A percentile compares a stretch with the other conserved stretches of the same genome.
Conservation (phyloP, 83 land plant genomes). For the Picea engelmannii region DNA sequence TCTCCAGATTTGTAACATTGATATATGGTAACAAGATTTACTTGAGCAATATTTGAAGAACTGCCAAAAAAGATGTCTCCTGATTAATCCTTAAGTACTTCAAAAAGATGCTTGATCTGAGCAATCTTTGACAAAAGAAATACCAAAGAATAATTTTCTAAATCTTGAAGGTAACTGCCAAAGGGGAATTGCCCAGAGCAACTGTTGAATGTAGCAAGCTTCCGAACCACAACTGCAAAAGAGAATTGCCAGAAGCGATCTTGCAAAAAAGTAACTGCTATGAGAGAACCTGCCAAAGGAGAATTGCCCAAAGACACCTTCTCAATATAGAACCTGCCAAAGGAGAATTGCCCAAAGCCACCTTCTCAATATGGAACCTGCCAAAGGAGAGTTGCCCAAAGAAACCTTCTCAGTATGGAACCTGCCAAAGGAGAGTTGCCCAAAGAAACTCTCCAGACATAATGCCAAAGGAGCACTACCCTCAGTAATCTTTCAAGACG, state of each 20-base stretch:
- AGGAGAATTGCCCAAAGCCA: background rate
- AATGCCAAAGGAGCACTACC: background rate
- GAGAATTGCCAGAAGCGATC: constrained; percentile 18
- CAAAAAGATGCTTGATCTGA: constrained; percentile 13
- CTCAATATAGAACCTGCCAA: background rate
- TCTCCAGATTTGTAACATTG: constrained; percentile 30
- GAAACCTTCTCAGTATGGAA: background rate
- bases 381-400: constrained; percentile 4
- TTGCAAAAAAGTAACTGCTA: background rate
- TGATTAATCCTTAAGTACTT: background rate
- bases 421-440: background rate
- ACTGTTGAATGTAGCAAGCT: background rate
- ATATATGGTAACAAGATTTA: constrained; percentile 28
- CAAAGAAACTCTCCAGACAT: background rate
- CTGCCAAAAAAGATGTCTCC: background rate
- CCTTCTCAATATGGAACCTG: background rate
- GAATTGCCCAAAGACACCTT: background rate
- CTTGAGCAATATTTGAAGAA: background rate
- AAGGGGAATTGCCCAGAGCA: constrained; percentile 25
- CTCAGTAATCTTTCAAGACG: background rate
- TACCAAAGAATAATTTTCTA: background rate
- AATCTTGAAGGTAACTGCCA: constrained; percentile 15
- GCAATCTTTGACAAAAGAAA: background rate
- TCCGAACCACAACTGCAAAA: constrained; percentile 13
- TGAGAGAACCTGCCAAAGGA: constrained; percentile 2